Base-by-base conservation (phyloP, 148 eudicot species). In the Rhododendron molle region DNA sequence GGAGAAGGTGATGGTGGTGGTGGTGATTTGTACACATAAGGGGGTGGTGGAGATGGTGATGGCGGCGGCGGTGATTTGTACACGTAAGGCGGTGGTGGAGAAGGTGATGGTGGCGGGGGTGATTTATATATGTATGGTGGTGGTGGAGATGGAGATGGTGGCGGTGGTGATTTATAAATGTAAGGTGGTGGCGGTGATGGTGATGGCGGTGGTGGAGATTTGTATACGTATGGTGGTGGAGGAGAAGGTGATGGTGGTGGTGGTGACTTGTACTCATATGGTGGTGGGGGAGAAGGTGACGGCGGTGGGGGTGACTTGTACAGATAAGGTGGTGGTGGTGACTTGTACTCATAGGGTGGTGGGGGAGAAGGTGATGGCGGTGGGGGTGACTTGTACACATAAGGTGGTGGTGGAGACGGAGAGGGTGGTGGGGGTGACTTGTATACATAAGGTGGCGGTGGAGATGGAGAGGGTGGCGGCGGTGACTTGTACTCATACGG, bases 251-350 rank as follows among this genome's bases (percentile, higher is more conserved):
- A 67, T 0, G 73, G 73, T 0, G 73, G 34, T 10, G 72, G 72
- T 0, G 89, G 90, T 0, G 91, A 89, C 1, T 74, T 80, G 76
- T 89, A 87, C 2, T 23, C 4, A 62, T 89, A 89, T 0, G 92
- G 86, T 43, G 93, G 90, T 0, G 91, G 89, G 0, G 91, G 90
- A 0, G 91, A 86, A 0, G 83, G 86, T 0, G 81, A 30, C 0
- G 89, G 90, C 1, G 93, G 90, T 4, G 91, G 88, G 0, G 89
- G 91, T 21, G 91, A 89, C 12, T 80, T 79, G 85, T 89, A 87
- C 0, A n/a, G n/a, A n/a, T n/a, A n/a, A n/a, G 90, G 90, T 0
- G 90, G 90, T 0, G 88, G 90, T 0, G 90, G 90, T 5, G 90
- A 88, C 34, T 83, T 86, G 84, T 88, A 86, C 43, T 13, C 81